These are phyloP conservation scores for Kodamaea derodonti DNA, from an alignment of 1,139 yeast species.

Conservation along the genomic window DNA sequence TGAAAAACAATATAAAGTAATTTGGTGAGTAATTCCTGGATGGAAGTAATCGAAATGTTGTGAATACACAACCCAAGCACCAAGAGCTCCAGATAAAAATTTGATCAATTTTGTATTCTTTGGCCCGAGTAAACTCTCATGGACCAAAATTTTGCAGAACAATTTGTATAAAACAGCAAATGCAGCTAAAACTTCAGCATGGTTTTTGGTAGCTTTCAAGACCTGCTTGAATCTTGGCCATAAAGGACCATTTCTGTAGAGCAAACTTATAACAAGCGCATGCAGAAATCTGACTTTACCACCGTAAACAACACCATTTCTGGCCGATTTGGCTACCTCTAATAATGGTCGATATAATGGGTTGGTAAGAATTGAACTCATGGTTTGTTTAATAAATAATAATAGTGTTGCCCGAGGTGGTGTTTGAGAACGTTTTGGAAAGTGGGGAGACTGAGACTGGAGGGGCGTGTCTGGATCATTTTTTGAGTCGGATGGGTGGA, in stretches of 20 bases:
- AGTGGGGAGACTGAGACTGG: slow-evolving; percentile 4
- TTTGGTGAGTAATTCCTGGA: slow-evolving; percentile 53
- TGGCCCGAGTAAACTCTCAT: slow-evolving; percentile 35
- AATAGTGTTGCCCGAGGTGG: background rate
- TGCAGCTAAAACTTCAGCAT: slow-evolving; percentile 62
- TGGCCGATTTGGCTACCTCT: slow-evolving; percentile 37
- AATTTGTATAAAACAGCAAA: slow-evolving; percentile 64
- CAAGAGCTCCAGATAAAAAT: slow-evolving; percentile 61
- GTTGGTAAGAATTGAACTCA: slow-evolving; percentile 11
- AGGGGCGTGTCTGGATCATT: too few species aligned
- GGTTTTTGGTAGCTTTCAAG: slow-evolving; percentile 56
- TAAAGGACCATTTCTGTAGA: slow-evolving; percentile 49
- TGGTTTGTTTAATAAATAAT: background rate
- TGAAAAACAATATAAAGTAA: slow-evolving; percentile 60
- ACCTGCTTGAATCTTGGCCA: slow-evolving; percentile 48
- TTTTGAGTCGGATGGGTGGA: too few species aligned
- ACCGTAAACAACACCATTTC: slow-evolving; percentile 65
- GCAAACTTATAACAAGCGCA: slow-evolving; percentile 61
- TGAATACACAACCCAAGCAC: slow-evolving; percentile 65
- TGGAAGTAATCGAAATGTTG: slow-evolving; percentile 47
- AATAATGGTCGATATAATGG: slow-evolving; percentile 33
- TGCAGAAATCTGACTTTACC: slow-evolving; percentile 72
- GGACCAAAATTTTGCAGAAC: slow-evolving; percentile 26
- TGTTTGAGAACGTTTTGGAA: slow-evolving; percentile 1
- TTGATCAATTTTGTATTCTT: slow-evolving; percentile 32